These are phyloP conservation scores for Alliaria petiolata DNA, from an alignment of 345 rosid genomes.

Conservation along the genomic window DNA sequence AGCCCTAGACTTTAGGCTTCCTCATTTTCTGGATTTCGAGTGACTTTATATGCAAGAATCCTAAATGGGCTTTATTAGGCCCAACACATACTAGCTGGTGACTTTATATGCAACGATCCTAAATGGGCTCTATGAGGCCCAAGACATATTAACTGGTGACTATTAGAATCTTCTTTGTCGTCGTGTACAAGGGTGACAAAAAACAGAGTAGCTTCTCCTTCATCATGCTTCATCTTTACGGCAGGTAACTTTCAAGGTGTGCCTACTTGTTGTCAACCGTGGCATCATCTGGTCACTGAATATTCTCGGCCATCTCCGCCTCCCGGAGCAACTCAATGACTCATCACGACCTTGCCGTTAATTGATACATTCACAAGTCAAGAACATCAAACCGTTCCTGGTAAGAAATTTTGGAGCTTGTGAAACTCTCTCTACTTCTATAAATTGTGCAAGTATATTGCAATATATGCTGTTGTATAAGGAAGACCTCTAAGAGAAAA, in stretches of 20 bases:
- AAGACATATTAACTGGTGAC: too few species aligned
- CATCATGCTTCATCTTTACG: too few species aligned
- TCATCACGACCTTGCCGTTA: constrained; percentile 24
- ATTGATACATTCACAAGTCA: constrained; percentile 51
- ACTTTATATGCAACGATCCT: neutral
- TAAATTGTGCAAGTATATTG: neutral
- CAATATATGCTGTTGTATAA: constrained; percentile 72
- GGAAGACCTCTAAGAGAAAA: constrained; percentile 32
- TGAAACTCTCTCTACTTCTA: neutral
- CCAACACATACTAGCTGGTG: too few species aligned
- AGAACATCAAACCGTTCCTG: too few species aligned
- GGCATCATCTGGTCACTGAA: constrained; percentile 39
- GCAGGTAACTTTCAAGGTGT: too few species aligned
- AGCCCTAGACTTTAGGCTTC: neutral
- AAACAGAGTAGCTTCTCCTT: too few species aligned
- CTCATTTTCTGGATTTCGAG: neutral
- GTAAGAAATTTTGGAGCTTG: neutral
- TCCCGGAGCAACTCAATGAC: constrained; percentile 46
- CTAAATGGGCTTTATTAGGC: neutral
- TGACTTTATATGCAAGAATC: neutral
- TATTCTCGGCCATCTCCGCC: constrained; percentile 77
- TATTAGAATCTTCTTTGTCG: too few species aligned
- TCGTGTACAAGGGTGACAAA: too few species aligned
- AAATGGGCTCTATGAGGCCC: neutral
- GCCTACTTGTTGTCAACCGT: neutral